phyloP scores from a whole-genome alignment of 495 filamentous ascomycete genomes.

The Bryoglossum gracile region DNA sequence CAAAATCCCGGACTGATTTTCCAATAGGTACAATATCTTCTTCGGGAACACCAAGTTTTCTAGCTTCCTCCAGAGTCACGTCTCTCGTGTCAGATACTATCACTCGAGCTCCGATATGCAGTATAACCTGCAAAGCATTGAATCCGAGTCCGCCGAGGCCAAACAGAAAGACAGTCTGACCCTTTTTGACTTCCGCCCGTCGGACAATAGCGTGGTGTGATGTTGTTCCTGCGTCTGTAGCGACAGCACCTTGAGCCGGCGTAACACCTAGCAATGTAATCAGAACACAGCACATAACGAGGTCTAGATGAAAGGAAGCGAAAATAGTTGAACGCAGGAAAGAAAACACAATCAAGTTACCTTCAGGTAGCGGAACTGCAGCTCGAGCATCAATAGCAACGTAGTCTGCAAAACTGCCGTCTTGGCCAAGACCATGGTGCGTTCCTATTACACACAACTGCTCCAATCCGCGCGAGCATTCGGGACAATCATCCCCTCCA shows the following conservation, averaged over 20 bases:
- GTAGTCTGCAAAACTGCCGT: not conserved
- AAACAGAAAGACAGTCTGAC: not conserved
- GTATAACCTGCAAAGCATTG: not conserved
- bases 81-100: not conserved
- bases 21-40: not conserved
- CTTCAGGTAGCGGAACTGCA: not conserved
- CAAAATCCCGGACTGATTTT: not conserved
- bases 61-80: not conserved
- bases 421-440: not conserved
- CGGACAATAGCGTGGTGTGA: not conserved
- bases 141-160: not conserved
- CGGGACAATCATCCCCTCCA: not conserved
- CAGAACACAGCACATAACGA: not conserved
- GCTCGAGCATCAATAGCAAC: not conserved
- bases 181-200: not conserved
- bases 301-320: not conserved
- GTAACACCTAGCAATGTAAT: not conserved
- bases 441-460: not conserved
- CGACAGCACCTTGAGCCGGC: not conserved
- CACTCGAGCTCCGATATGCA: not conserved
- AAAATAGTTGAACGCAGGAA: not conserved
- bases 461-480: not conserved
- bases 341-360: not conserved
- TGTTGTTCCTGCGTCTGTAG: not conserved
- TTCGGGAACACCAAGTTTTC: not conserved